phyloP scores from a whole-genome alignment of 2,329 filamentous ascomycete genomes.

The Pseudopithomyces chartarum region DNA sequence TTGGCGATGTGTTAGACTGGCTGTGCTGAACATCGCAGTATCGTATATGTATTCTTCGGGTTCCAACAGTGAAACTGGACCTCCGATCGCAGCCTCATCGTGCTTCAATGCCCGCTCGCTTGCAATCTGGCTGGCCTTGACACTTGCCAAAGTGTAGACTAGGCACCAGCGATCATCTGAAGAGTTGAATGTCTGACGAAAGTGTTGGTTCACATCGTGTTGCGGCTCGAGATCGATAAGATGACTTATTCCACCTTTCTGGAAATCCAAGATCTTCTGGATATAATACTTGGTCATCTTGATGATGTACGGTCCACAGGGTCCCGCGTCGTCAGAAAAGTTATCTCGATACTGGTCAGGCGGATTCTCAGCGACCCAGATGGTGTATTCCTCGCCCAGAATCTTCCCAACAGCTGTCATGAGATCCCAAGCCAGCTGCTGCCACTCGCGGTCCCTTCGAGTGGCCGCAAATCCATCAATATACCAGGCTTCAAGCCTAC shows the following conservation, averaged over 20 bases:
- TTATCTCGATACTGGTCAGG: slow-evolving; percentile 23
- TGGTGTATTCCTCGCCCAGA: slow-evolving; percentile 18
- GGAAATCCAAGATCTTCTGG: neutral
- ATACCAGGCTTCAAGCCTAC: slow-evolving; percentile 14
- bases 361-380: neutral
- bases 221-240: neutral
- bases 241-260: neutral
- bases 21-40: neutral
- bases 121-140: neutral
- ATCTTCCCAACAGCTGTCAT: slow-evolving; percentile 14
- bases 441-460: neutral
- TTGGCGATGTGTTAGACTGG: neutral
- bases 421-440: neutral
- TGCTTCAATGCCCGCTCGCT: neutral
- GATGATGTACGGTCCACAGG: slow-evolving; percentile 28
- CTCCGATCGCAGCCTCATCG: neutral
- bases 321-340: slow-evolving; percentile 11
- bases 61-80: neutral
- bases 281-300: slow-evolving; percentile 15
- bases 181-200: neutral
- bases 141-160: neutral
- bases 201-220: neutral
- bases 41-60: neutral
- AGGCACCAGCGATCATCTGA: neutral
- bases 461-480: slow-evolving; percentile 20